Evolutionary conservation across 306 rosid genomes (phyloP), one percentile per base, ranked within the genome.

Genomic region (Casuarina equisetifolia): DNA sequence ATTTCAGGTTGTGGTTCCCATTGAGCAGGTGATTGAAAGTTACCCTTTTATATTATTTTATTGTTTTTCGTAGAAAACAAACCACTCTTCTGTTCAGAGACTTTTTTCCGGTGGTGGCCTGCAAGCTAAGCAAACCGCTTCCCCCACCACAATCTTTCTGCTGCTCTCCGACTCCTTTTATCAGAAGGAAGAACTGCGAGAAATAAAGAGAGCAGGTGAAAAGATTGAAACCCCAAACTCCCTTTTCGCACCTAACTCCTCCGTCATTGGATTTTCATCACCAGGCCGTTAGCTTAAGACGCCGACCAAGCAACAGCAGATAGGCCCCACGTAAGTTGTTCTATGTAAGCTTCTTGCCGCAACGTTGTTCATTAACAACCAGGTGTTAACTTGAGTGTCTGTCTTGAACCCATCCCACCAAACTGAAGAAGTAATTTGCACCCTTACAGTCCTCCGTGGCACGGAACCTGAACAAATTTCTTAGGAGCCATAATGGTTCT

Each of bases 201-300:
- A 20, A 4, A 16, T 2, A 20, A 17, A 72, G 10, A 80, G 58
- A 66, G 62, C 72, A 73, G 74, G 71, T 62, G 59, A 72, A 72
- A 67, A 61, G 67, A 76, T 70, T 73, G 79, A 70, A 40, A 53
- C 69, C 35, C 72, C 15, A 52, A 32, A 76, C 73, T 61, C 84
- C 74, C 51, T 55, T 83, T 46, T 77, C 82, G 69, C 79, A 87
- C 89, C 91, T 80, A 87, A 83, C 87, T 79, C 15, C 77, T 66
- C 81, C 43, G 50, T 64, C 79, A 71, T n/a, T 81, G 50, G 75
- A 54, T 50, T 70, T 74, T 69, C 44, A 67, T 67, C 15, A 40
- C 42, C 71, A 86, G 84, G 78, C 89, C 87, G 85, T 88, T 83
- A 61, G 84, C 72, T 86, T 73, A 25, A 79, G 85, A 83, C 46